These are phyloP conservation scores for Fraxinus sp. DNA, from an alignment of 305 asterid species.

Conservation along the genomic window DNA sequence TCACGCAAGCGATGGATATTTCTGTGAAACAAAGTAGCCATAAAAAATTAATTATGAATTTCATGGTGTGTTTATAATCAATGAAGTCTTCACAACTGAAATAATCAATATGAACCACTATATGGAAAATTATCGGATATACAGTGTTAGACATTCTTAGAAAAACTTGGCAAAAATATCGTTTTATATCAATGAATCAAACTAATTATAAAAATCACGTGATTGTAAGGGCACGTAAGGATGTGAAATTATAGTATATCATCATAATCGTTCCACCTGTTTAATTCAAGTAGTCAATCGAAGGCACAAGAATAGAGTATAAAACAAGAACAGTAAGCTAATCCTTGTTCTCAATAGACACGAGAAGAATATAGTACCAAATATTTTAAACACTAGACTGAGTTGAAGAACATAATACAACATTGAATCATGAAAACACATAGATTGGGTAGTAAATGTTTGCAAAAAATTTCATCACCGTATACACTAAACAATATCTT, in stretches of 20 bases:
- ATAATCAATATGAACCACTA: background rate
- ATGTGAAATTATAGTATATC: background rate
- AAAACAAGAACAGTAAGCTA: background rate
- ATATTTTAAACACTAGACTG: background rate
- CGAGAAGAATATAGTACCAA: background rate
- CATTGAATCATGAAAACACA: background rate
- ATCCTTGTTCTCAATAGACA: background rate
- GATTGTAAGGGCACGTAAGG: background rate
- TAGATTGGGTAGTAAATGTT: background rate
- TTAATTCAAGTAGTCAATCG: background rate
- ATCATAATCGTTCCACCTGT: background rate
- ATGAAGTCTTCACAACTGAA: background rate
- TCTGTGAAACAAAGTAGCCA: constrained; percentile 25
- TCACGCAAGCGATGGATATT: constrained; percentile 6
- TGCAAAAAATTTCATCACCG: background rate
- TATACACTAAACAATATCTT: background rate
- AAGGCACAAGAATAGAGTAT: background rate
- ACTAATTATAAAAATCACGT: background rate
- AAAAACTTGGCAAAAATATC: background rate
- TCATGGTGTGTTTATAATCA: background rate
- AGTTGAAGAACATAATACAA: background rate
- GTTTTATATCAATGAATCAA: background rate
- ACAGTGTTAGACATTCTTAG: background rate
- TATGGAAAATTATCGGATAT: background rate
- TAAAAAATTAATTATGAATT: background rate